Conservation (phyloP, 2,329 filamentous ascomycete genomes). For the Nakataea oryzae region DNA sequence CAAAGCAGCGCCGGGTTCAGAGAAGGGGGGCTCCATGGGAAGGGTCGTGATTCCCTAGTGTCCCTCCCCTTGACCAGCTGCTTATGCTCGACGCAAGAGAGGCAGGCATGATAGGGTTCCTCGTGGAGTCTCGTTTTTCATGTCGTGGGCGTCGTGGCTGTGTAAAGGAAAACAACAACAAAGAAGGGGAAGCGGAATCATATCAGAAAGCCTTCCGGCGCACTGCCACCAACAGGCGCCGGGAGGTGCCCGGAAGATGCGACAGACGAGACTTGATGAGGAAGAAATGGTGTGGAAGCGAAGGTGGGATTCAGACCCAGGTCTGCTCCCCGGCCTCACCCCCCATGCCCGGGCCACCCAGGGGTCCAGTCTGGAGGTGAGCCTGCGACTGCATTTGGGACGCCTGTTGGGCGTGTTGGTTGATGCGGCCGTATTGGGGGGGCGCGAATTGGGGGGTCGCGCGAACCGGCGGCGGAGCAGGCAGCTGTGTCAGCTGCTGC, state of each 20-base stretch:
- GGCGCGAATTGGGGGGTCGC: constrained; percentile 7
- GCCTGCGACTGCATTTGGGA: constrained; percentile 5
- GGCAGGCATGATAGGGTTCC: neutral
- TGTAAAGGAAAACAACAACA: neutral
- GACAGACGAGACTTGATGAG: neutral
- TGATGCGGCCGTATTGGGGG: constrained; percentile 9
- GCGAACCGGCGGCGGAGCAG: constrained; percentile 4
- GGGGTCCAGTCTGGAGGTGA: constrained; percentile 7
- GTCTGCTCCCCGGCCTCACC: constrained; percentile 16
- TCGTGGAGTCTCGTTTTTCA: neutral
- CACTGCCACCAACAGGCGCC: neutral
- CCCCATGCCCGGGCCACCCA: constrained; percentile 8
- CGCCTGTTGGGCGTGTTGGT: neutral
- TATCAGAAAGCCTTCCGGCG: neutral
- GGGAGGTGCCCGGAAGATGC: neutral
- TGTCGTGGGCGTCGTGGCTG: neutral
- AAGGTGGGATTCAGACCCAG: constrained; percentile 11
- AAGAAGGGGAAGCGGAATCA: neutral
- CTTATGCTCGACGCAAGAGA: neutral
- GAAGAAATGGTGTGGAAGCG: neutral
- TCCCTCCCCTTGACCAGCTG: neutral
- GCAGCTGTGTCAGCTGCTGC: constrained; percentile 4
- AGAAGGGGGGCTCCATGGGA: neutral
- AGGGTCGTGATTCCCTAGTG: neutral
- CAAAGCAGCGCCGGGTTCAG: neutral